A percentile compares a stretch with the other conserved stretches of the same genome.
phyloP scores from a whole-genome alignment of 495 filamentous ascomycete genomes.

The Lepraria neglecta region DNA sequence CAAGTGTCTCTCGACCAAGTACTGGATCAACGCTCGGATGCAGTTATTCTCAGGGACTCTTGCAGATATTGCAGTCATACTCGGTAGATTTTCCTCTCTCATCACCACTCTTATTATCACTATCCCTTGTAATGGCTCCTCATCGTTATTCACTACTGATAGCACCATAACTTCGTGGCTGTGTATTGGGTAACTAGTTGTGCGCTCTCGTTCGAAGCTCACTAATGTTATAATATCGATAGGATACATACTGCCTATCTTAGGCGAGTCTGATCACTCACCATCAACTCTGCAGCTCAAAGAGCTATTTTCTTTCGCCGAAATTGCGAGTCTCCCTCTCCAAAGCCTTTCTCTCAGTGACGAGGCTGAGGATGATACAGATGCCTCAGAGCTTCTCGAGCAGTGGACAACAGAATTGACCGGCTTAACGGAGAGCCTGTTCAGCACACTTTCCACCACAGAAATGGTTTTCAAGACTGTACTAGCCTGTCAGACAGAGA shows the following conservation, averaged over 20 bases:
- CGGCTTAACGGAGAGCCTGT: neutral
- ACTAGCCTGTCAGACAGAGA: neutral
- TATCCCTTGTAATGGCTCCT: too few species aligned
- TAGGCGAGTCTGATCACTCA: neutral
- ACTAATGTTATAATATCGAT: neutral
- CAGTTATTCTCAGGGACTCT: conserved; percentile 2
- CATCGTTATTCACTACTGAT: too few species aligned
- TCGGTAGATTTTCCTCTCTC: neutral
- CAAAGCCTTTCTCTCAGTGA: neutral
- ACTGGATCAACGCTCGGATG: neutral
- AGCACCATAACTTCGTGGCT: too few species aligned
- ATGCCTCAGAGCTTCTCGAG: neutral
- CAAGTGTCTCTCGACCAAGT: conserved; percentile 1
- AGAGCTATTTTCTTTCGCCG: neutral
- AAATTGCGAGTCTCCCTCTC: neutral
- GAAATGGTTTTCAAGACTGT: neutral
- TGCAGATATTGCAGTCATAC: neutral
- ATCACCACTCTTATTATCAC: neutral
- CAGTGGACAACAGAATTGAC: neutral
- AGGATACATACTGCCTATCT: neutral
- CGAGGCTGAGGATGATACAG: neutral
- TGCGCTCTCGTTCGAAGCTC: too few species aligned
- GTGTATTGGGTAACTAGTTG: too few species aligned
- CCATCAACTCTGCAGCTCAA: neutral
- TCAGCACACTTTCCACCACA: neutral